phyloP scores from a whole-genome alignment of 257 asterid species.

The Lycium ferocissimum region DNA sequence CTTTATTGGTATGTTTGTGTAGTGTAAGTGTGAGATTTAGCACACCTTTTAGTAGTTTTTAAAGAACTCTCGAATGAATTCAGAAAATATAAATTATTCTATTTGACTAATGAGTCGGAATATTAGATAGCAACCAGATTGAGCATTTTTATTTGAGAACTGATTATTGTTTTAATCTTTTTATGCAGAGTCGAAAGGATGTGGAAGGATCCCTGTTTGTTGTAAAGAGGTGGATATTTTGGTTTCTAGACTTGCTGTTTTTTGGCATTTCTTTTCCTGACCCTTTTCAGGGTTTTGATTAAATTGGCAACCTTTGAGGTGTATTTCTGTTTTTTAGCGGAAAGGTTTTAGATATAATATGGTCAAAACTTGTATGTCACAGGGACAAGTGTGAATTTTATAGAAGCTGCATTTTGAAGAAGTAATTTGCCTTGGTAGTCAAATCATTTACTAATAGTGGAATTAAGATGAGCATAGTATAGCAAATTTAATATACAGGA shows the following conservation, averaged over 20 bases:
- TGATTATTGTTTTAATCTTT: background rate
- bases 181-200: constrained; percentile 83
- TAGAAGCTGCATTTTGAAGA: background rate
- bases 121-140: background rate
- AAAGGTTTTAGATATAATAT: background rate
- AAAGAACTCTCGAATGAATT: too few species aligned
- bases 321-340: background rate
- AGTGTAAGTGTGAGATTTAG: too few species aligned
- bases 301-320: background rate
- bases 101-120: background rate
- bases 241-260: background rate
- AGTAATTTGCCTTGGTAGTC: background rate
- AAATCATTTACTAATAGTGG: background rate
- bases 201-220: constrained; percentile 94
- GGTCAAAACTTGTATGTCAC: background rate
- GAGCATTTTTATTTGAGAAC: background rate
- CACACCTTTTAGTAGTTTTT: too few species aligned
- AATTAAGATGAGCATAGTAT: background rate
- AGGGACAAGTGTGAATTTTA: background rate
- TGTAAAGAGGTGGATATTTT: constrained; percentile 69
- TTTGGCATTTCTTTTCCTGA: background rate
- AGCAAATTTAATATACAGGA: background rate
- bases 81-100: too few species aligned
- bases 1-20: too few species aligned
- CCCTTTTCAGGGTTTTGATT: background rate